phyloP scores from a whole-genome alignment of 75 land plant species.

The Selaginella moellendorffii region DNA sequence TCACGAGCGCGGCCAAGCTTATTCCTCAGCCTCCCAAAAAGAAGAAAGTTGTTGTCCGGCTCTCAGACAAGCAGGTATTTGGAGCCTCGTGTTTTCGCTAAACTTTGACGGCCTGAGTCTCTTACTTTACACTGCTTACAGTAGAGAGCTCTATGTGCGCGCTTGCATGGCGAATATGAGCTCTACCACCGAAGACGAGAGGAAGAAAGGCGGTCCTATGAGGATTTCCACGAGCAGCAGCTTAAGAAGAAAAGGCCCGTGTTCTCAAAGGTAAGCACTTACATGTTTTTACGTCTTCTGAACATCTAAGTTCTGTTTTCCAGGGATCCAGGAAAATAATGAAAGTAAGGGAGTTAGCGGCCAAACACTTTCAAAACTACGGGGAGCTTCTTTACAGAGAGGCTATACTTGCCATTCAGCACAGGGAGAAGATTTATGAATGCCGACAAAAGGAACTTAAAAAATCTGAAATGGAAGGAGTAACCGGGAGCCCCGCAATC shows the following conservation, averaged over 20 bases:
- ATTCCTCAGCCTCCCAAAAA: neutral
- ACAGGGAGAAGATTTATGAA: neutral
- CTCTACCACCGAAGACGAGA: neutral
- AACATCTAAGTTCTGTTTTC: too few species aligned
- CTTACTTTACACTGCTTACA: too few species aligned
- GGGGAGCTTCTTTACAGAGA: neutral
- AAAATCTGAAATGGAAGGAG: neutral
- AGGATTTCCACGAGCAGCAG: neutral
- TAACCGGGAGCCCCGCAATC: neutral
- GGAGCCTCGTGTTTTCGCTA: too few species aligned
- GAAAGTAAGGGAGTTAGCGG: neutral
- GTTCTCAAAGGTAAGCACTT: neutral
- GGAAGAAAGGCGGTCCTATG: neutral
- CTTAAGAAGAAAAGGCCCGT: neutral
- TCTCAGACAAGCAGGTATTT: neutral
- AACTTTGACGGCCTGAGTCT: too few species aligned
- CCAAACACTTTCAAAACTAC: neutral
- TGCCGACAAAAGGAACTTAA: neutral
- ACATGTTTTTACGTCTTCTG: too few species aligned
- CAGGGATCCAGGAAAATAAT: neutral
- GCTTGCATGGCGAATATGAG: neutral
- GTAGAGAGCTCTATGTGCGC: neutral
- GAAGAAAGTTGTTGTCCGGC: neutral
- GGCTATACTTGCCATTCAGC: neutral
- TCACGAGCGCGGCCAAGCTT: neutral